These are phyloP conservation scores for Xanthoconium stramineum DNA, from an alignment of 768 basidiomycete genomes.

Conservation along the genomic window DNA sequence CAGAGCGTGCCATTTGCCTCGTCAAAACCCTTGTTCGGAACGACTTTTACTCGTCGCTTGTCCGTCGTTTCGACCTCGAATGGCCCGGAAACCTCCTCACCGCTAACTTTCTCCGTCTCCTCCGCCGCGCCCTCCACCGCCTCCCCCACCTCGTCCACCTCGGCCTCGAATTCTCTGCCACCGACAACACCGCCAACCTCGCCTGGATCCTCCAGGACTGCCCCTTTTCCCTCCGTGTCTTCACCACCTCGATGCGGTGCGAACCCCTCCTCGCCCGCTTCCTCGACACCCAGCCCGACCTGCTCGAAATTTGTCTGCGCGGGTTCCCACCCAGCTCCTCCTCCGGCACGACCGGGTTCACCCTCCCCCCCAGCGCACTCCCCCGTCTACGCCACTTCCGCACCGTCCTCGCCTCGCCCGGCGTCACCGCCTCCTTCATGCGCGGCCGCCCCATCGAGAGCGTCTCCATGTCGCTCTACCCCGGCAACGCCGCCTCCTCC, in stretches of 20 bases:
- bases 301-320: conserved; percentile 54
- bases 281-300: conserved; percentile 45
- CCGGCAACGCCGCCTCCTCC: conserved; percentile 36
- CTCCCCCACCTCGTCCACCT: conserved; percentile 42
- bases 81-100: conserved; percentile 38
- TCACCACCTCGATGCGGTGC: conserved; percentile 58
- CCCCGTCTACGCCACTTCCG: conserved; percentile 50
- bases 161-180: conserved; percentile 45
- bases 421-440: conserved; percentile 44
- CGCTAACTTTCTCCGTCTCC: conserved; percentile 46
- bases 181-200: conserved; percentile 33
- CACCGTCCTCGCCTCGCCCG: conserved; percentile 50
- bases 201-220: conserved; percentile 49
- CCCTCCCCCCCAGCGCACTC: conserved; percentile 40
- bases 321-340: conserved; percentile 37
- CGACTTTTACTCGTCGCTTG: conserved; percentile 36
- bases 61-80: conserved; percentile 47
- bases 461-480: conserved; percentile 53
- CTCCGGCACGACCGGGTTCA: conserved; percentile 10
- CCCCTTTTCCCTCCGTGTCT: conserved; percentile 42
- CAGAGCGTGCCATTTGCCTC: conserved; percentile 34
- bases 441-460: conserved; percentile 45
- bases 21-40: conserved; percentile 40
- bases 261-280: conserved; percentile 46
- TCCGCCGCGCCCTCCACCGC: conserved; percentile 41